Base-by-base conservation (phyloP, 169 alveolate genomes). In the Ophryocystis elektroscirrha region DNA sequence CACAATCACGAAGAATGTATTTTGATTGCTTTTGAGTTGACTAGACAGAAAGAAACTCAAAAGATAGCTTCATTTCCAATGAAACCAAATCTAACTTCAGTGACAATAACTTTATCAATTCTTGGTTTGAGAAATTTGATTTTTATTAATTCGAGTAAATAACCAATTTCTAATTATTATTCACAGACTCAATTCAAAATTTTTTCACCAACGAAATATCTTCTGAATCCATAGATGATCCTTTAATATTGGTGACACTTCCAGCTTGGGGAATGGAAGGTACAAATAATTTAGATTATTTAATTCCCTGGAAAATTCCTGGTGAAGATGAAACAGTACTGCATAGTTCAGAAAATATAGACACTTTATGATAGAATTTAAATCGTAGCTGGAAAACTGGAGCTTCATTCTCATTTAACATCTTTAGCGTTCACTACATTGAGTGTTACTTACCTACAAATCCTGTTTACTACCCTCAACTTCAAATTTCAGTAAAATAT, bases 381-480 rank as follows among this genome's bases (percentile, higher is more conserved):
- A 74, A 71, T 58, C 52, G 65, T 46, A 48, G 67, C 38, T 54
- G 73, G 75, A 69, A 57, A 36, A 69, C 74, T 20, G 73, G 69
- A 38, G 69, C 71, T 24, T 67, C 63, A 28, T 70, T 68, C 44
- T 76, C 76, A 55, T 66, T 71, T 30, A 89, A 81, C 68, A 65
- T 81, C 55, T 76, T 78, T 32, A 62, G 74, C 20, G 74, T 73
- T 25, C 74, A 59, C 26, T 30, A 69, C 24, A 37, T 72, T 19
- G 69, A 71, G 9, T 65, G 78, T 37, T 70, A 71, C 64, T 48
- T 75, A 27, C 91, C 91, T 12, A 53, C 70, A 19, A 83, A 76
- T 37, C 85, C 83, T 4, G 49, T 81, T 16, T 79, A 53, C 56
- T 86, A 81, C 59, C 88, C 91, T 5, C 69, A 50, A 36, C 57